Conservation (phyloP, 2,329 filamentous ascomycete genomes). For the Biscogniauxia sp. region DNA sequence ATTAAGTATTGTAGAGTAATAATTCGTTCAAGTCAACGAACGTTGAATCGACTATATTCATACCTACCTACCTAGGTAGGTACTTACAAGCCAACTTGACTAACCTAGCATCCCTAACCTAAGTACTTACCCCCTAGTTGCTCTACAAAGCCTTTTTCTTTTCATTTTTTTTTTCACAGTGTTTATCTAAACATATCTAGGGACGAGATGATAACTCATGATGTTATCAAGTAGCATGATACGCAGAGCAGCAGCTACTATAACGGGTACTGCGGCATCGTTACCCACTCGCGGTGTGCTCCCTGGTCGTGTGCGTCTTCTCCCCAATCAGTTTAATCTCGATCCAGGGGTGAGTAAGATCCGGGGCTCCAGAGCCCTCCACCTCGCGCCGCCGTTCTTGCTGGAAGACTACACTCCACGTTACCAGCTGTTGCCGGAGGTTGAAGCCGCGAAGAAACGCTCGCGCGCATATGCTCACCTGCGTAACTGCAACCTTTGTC, state of each 20-base stretch:
- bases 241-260: not conserved
- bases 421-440: conserved; percentile 65
- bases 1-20: too few relatives aligned
- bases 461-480: conserved; percentile 73
- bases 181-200: not conserved
- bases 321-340: not conserved
- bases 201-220: conserved; percentile 12
- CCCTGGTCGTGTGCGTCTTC: not conserved
- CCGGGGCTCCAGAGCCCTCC: conserved; percentile 34
- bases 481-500: conserved; percentile 77
- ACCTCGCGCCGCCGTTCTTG: conserved; percentile 64
- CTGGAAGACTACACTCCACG: conserved; percentile 72
- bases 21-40: too few relatives aligned
- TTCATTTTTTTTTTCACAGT: not conserved
- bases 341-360: not conserved
- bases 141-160: too few relatives aligned
- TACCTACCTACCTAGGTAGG: too few relatives aligned
- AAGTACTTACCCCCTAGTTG: too few relatives aligned
- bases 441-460: conserved; percentile 71
- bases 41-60: too few relatives aligned
- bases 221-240: conserved; percentile 24
- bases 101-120: too few relatives aligned
- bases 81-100: too few relatives aligned
- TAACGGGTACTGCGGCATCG: conserved; percentile 3
- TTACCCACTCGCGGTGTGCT: not conserved